Conservation (phyloP, 1,284 basidiomycete species). For the Cryptococcus sp. region DNA sequence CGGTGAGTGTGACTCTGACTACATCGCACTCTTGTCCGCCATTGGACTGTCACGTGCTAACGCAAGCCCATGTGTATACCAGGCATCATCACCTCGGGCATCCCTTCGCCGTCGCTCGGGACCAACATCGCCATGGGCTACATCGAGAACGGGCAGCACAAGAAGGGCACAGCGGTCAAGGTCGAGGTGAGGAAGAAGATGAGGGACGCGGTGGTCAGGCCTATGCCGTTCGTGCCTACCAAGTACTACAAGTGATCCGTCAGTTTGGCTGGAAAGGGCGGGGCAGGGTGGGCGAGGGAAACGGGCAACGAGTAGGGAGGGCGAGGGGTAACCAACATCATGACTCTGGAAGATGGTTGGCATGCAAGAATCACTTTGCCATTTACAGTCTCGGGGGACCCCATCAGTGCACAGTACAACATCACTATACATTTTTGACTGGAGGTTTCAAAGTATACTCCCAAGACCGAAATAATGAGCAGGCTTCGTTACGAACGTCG, state of each 20-base stretch:
- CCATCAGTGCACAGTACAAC: too few relatives aligned
- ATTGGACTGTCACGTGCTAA: neutral
- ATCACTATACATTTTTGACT: too few relatives aligned
- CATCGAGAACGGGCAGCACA: slow-evolving; percentile 75
- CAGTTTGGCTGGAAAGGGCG: neutral
- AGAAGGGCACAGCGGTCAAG: slow-evolving; percentile 72
- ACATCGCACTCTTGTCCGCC: neutral
- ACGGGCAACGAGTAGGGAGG: neutral
- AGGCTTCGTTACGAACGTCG: too few relatives aligned
- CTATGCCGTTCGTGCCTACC: slow-evolving; percentile 51
- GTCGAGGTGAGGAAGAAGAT: slow-evolving; percentile 51
- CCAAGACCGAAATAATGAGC: too few relatives aligned
- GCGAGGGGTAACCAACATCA: too few relatives aligned
- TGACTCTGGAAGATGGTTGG: too few relatives aligned
- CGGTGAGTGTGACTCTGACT: slow-evolving; percentile 51
- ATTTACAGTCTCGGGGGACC: too few relatives aligned
- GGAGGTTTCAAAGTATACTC: too few relatives aligned
- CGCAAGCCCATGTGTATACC: neutral
- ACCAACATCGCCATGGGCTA: slow-evolving; percentile 98
- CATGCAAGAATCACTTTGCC: too few relatives aligned
- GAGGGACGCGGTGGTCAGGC: slow-evolving; percentile 42
- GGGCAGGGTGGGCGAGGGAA: neutral
- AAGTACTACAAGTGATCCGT: slow-evolving; percentile 47
- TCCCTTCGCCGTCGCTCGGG: slow-evolving; percentile 85
- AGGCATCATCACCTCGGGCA: slow-evolving; percentile 86